These are phyloP conservation scores for Priceomyces medius DNA, from an alignment of 805 yeast genomes.

Conservation along the genomic window DNA sequence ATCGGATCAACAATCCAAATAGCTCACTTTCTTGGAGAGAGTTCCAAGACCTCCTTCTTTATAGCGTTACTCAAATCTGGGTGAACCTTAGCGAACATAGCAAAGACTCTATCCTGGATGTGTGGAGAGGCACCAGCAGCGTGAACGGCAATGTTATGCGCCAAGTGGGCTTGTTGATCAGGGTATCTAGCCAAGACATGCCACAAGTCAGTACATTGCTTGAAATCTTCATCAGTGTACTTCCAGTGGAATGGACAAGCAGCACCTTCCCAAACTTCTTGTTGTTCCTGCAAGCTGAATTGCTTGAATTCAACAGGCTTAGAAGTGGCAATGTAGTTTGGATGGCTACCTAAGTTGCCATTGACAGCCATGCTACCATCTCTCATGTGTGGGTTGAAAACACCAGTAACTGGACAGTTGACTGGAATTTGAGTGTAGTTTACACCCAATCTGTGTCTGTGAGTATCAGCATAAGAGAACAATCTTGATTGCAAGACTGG, in stretches of 20 bases:
- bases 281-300: slow-evolving; percentile 57
- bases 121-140: slow-evolving; percentile 64
- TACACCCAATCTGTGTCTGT: slow-evolving; percentile 71
- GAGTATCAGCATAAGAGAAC: slow-evolving; percentile 75
- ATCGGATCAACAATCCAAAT: too few species aligned
- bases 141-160: slow-evolving; percentile 82
- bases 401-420: slow-evolving; percentile 67
- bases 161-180: slow-evolving; percentile 81
- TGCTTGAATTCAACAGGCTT: slow-evolving; percentile 48
- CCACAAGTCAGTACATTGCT: slow-evolving; percentile 77
- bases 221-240: slow-evolving; percentile 68
- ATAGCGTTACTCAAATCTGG: slow-evolving; percentile 65
- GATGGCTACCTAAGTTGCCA: slow-evolving; percentile 70
- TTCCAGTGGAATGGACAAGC: slow-evolving; percentile 89
- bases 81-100: slow-evolving; percentile 72
- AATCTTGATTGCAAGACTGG: slow-evolving; percentile 76
- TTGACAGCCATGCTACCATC: slow-evolving; percentile 71
- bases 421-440: slow-evolving; percentile 87
- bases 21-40: slow-evolving; percentile 46
- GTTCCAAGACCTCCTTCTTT: slow-evolving; percentile 57
- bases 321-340: slow-evolving; percentile 67
- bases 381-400: slow-evolving; percentile 66
- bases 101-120: slow-evolving; percentile 77
- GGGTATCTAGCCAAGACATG: slow-evolving; percentile 72
- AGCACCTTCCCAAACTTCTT: slow-evolving; percentile 79